Conservation (phyloP, 345 rosid genomes). For the Dipteronia dyeriana region DNA sequence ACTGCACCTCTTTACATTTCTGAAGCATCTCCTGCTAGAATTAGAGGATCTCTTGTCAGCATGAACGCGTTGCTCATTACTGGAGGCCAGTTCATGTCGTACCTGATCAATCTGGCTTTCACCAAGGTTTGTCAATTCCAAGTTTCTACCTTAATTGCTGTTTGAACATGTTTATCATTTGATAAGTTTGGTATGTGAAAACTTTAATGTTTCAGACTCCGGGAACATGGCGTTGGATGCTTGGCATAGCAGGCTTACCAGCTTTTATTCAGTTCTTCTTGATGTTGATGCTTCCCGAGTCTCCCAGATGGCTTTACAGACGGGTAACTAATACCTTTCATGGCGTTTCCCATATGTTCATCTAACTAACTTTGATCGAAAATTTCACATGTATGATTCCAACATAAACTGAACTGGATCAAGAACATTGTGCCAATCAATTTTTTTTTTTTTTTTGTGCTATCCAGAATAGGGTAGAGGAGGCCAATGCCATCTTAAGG, state of each 20-base stretch:
- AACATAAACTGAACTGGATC: too few relatives aligned
- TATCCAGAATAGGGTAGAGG: conserved; percentile 44
- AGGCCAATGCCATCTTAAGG: conserved; percentile 62
- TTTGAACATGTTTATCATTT: not conserved
- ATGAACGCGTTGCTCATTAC: conserved; percentile 79
- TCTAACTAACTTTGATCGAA: too few relatives aligned
- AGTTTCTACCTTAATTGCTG: not conserved
- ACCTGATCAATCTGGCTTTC: conserved; percentile 83
- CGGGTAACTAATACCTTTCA: conserved; percentile 29
- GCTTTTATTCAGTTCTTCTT: conserved; percentile 62
- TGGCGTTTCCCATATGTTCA: too few relatives aligned
- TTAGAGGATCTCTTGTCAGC: conserved; percentile 89
- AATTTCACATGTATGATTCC: too few relatives aligned
- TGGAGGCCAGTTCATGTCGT: conserved; percentile 82
- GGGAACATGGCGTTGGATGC: conserved; percentile 98
- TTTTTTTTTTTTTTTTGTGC: not conserved
- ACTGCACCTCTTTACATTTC: conserved; percentile 92
- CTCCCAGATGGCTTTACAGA: conserved; percentile 85
- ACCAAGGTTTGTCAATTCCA: conserved; percentile 41
- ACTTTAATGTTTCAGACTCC: conserved; percentile 36
- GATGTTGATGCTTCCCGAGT: conserved; percentile 76
- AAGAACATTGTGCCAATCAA: not conserved
- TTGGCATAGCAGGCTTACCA: conserved; percentile 73
- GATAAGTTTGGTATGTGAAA: not conserved
- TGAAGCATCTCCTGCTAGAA: conserved; percentile 86